A percentile compares a stretch with the other conserved stretches of the same genome.
Evolutionary conservation across 2,329 filamentous ascomycete species (phyloP).

Genomic region (Ceratocystis albifundus): DNA sequence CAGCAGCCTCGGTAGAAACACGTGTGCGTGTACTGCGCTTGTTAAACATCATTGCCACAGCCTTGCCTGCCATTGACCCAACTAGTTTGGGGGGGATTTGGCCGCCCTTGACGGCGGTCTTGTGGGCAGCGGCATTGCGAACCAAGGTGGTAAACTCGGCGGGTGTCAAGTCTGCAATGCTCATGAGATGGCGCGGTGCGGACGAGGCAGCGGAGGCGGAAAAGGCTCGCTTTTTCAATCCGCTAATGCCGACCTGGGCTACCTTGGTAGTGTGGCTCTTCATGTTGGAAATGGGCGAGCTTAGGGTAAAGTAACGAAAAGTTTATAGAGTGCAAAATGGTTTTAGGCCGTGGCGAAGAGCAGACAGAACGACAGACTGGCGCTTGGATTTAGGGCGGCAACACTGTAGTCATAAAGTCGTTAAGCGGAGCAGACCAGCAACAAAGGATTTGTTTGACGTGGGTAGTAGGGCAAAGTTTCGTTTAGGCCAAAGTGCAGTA

Average conservation of each 20-base stretch:
- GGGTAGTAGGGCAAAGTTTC: background rate
- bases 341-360: background rate
- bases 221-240: slow-evolving; percentile 36
- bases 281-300: slow-evolving; percentile 27
- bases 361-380: background rate
- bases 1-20: slow-evolving; percentile 83
- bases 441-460: slow-evolving; percentile 6
- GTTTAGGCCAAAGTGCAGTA: background rate
- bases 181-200: slow-evolving; percentile 72
- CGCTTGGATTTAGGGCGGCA: background rate
- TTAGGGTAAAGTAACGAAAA: background rate
- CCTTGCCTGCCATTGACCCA: slow-evolving; percentile 57
- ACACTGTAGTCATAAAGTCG: background rate
- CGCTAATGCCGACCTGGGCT: slow-evolving; percentile 30
- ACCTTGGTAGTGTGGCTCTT: slow-evolving; percentile 30
- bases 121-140: slow-evolving; percentile 67
- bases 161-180: slow-evolving; percentile 73
- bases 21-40: slow-evolving; percentile 90
- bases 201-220: slow-evolving; percentile 29
- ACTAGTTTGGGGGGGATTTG: slow-evolving; percentile 48
- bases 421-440: background rate
- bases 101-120: slow-evolving; percentile 62
- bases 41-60: slow-evolving; percentile 91
- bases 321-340: background rate
- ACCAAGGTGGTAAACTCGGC: slow-evolving; percentile 72